Base-by-base conservation (phyloP, 2,329 filamentous ascomycete genomes). In the Trichoderma sp. region DNA sequence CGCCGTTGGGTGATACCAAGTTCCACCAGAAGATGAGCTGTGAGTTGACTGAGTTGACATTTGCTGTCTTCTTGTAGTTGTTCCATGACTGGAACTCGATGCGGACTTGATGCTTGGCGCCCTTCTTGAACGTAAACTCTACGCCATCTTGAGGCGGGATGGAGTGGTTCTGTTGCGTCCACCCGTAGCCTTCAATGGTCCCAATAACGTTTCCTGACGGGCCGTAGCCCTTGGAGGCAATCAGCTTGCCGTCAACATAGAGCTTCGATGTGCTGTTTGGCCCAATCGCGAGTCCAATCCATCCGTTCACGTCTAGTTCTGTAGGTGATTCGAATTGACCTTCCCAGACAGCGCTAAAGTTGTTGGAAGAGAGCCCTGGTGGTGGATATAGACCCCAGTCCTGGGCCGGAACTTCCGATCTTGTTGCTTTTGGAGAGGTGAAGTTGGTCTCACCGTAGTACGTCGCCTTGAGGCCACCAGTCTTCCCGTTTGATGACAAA, bases 21-120 rank as follows among this genome's bases (percentile, higher is more conserved):
- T 75, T 75, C 74, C 74, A 75, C 74, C 74, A 75, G n/a, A 75
- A 56, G 6, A 75, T 33, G n/a, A 75, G 68, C 29, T 75, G 74
- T 4, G 74, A 75, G 35, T 75, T 75, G 27, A 75, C 69, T 1
- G 74, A 75, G n/a, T 75, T 75, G 69, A 75, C 56, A 21, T 75
- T 75, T 38, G 74, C 74, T 3, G 74, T 63, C 53, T 75, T 75
- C 31, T 75, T 75, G 27, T 50, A 67, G 27, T 75, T 74, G 35
- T 75, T 75, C 74, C 69, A 74, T 2, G 74, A 56, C 27, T 75
- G 74, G 8, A 75, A 74, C 29, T 75, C 74, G 9, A 75, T 75
- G 3, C 69, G 69, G 3, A 75, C 45, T 12, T 67, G 50, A 12
- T 75, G 35, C 7, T 50, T 73, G 3, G 74, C 63, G 1, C 50